Evolutionary conservation across 2,329 filamentous ascomycete species (phyloP), one percentile per base, ranked within the genome.

Genomic region (Hymenoscyphus salicellus): DNA sequence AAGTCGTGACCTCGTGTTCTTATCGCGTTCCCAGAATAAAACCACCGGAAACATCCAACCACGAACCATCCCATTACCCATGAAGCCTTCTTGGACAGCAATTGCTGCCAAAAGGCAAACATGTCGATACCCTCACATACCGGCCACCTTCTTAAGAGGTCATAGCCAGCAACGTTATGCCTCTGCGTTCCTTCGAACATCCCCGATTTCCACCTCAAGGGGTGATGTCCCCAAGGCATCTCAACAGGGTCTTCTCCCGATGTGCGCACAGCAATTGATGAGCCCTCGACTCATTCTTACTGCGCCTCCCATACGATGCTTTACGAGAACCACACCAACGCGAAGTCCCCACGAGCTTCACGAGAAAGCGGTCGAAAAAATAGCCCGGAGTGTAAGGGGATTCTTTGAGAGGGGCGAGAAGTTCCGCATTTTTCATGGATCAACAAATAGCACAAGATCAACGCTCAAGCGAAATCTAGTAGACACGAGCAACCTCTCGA

Each of bases 351-450:
- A 74, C 58, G 68, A 70, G 23, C 62, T 76, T 72, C 70, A 84
- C 69, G 73, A 78, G 62, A 72, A 75, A 62, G 75, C 77, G 26
- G 82, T 85, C 30, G 72, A 78, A 33, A 69, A 72, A 55, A 80
- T 85, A 36, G 78, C 82, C 6, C 73, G 76, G 4, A 77, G 75
- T 61, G 79, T 85, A 41, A 75, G 75, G 56, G 66, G 72, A 6
- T 86, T 85, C 75, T 73, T 82, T 72, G 75, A 79, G 14, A 79
- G 79, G 55, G 76, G 82, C 62, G 77, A 78, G 28, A 78, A 79
- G 4, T 86, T 84, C 69, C 79, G 83, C n/a, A 81, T 86, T 60
- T 84, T 81, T 70, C 84, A 86, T 77, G 83, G 84, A 62, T 82
- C 79, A 5, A 86, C 84, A 3, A 83, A 85, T 61, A 83, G 80